Base-by-base conservation (phyloP, 2,329 filamentous ascomycete genomes). In the Fusarium subtropicale region DNA sequence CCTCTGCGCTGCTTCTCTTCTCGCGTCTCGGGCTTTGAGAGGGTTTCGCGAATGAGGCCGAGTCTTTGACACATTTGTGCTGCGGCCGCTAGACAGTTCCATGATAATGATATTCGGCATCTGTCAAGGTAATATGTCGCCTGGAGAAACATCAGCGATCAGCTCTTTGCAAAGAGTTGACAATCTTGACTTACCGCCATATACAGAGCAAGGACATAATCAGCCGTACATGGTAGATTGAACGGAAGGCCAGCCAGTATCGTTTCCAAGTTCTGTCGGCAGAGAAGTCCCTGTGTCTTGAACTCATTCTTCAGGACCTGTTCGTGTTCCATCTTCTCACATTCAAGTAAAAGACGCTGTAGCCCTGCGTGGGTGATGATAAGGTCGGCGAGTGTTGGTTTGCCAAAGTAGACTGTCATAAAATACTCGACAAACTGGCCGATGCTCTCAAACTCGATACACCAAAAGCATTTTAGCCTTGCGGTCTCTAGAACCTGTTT, bases 371-470 rank as follows among this genome's bases (percentile, higher is more conserved):
- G 15, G 0, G 59, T 62, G 9, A 62, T n/a, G 0, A 62, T 46
- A 7, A 62, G 56, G 1, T 62, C 56, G 8, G 56, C 59, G 3
- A 62, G 33, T 7, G 56, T 62, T 1, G 56, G 56, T 33, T 62
- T 62, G 5, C 59, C 59, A 7, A 62, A 61, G 22, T 62, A 62
- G 5, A 62, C 59, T 2, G 59, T 62, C 59, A 62, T 62, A 8
- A 62, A 31, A 34, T 62, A 61, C n/a, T 62, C 59, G 5, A 61
- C 59, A 26, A 62, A 62, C 18, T 62, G 59, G 0, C 22, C 30
- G 6, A 62, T 46, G 7, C 28, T 62, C 5, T 62, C 33, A 1
- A 62, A 61, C 5, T 62, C 56, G 1, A 51, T 31, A 1, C 56
- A 51, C 59, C 59, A 62, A 22, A 55, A 61, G 3, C 60, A 52